A percentile compares a stretch with the other conserved stretches of the same genome.
Conservation (phyloP, 305 asterid species). For the Fraxinus velutina region DNA sequence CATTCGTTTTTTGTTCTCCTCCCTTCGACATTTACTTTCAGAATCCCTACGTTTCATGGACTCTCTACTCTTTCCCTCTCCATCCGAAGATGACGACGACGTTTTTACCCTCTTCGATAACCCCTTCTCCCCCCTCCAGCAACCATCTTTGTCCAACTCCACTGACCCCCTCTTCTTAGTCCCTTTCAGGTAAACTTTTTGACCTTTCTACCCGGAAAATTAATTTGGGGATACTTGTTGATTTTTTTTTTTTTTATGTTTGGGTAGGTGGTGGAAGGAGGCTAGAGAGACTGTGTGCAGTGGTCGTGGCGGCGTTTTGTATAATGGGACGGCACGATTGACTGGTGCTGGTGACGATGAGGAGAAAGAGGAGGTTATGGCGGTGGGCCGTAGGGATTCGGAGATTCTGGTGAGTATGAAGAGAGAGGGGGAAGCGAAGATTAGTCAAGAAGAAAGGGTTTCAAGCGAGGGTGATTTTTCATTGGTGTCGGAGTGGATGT, state of each 20-base stretch:
- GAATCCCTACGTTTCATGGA: conserved; percentile 30
- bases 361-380: conserved; percentile 12
- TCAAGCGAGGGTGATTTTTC: conserved; percentile 42
- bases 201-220: not conserved
- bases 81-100: conserved; percentile 27
- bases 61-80: conserved; percentile 24
- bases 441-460: conserved; percentile 38
- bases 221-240: not conserved
- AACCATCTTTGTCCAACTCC: conserved; percentile 40
- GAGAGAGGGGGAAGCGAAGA: conserved; percentile 36
- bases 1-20: not conserved
- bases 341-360: conserved; percentile 22
- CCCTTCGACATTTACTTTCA: not conserved
- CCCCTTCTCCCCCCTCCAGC: conserved; percentile 19
- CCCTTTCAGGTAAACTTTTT: conserved; percentile 33
- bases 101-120: conserved; percentile 33
- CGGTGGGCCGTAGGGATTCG: conserved; percentile 36
- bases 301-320: conserved; percentile 34
- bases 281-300: conserved; percentile 43
- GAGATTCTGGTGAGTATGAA: conserved; percentile 54
- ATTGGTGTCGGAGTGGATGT: conserved; percentile 80
- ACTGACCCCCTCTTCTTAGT: conserved; percentile 42
- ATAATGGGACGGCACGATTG: conserved; percentile 35
- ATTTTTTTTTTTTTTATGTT: not conserved
- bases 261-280: conserved; percentile 52